phyloP scores from a whole-genome alignment of 2,329 filamentous ascomycete genomes.

The Cladosporium colombiae region DNA sequence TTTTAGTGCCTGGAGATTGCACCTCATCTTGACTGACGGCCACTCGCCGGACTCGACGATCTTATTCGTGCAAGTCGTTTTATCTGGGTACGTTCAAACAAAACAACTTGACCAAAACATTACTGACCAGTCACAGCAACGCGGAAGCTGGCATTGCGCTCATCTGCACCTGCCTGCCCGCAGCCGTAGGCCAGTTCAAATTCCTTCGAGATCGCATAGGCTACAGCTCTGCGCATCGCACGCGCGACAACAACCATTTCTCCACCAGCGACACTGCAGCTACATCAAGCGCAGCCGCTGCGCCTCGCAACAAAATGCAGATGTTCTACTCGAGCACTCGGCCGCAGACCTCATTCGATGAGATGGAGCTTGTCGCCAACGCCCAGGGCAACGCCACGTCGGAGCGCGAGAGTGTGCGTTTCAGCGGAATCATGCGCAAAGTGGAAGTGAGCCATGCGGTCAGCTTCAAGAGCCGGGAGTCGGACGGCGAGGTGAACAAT shows the following conservation, averaged over 20 bases:
- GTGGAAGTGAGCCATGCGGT: constrained; percentile 8
- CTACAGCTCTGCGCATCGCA: not conserved
- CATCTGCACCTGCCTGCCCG: constrained; percentile 13
- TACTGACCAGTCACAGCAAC: not conserved
- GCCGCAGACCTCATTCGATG: not conserved
- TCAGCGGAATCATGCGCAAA: constrained; percentile 9
- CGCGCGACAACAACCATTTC: not conserved
- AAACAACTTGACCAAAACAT: not conserved
- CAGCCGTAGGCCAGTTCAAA: constrained; percentile 6
- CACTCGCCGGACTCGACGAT: constrained; percentile 7
- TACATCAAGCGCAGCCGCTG: not conserved
- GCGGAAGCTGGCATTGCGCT: constrained; percentile 14
- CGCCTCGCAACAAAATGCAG: not conserved
- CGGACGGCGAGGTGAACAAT: not conserved
- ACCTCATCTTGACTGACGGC: constrained; percentile 1
- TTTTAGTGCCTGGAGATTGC: constrained; percentile 8
- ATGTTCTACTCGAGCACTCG: not conserved
- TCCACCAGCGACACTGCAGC: not conserved
- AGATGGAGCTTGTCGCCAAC: constrained; percentile 10
- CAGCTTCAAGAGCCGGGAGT: not conserved
- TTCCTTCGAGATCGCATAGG: not conserved
- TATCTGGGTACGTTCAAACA: not conserved
- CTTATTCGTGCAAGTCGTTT: constrained; percentile 9
- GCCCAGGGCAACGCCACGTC: not conserved
- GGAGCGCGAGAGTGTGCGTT: not conserved